These are phyloP conservation scores for Pichia nanzhaoensis DNA, from an alignment of 805 yeast species.

Conservation along the genomic window DNA sequence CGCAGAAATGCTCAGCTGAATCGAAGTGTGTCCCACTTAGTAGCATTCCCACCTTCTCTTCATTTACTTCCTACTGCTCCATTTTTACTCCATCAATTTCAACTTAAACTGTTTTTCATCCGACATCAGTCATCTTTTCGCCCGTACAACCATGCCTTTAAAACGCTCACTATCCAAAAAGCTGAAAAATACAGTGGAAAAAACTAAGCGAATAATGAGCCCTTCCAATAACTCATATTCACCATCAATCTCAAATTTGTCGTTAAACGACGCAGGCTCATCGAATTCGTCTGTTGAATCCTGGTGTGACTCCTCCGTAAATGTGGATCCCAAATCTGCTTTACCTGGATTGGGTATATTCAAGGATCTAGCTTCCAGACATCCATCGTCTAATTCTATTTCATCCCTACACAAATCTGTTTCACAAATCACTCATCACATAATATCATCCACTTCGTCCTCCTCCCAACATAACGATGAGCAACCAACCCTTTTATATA, in stretches of 20 bases:
- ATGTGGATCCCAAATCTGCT: neutral
- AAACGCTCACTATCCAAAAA: constrained; percentile 16
- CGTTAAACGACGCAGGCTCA: neutral
- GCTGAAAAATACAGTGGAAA: constrained; percentile 13
- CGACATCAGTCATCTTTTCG: too few relatives aligned
- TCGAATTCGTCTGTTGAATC: too few relatives aligned
- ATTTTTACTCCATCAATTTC: too few relatives aligned
- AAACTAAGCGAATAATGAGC: constrained; percentile 15
- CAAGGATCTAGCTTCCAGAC: neutral
- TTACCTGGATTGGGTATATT: constrained; percentile 1
- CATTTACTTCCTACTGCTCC: too few relatives aligned
- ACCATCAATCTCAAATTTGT: neutral
- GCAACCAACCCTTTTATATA: constrained; percentile 8
- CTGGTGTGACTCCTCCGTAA: too few relatives aligned
- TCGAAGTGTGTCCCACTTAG: too few relatives aligned
- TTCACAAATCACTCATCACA: neutral
- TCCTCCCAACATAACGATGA: too few relatives aligned
- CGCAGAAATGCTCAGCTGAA: too few relatives aligned
- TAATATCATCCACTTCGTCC: too few relatives aligned
- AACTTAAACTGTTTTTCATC: too few relatives aligned
- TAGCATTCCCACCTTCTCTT: too few relatives aligned
- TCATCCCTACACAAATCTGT: constrained; percentile 8
- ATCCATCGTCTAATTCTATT: constrained; percentile 1
- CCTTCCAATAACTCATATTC: too few relatives aligned
- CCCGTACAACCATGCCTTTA: constrained; percentile 11